Conservation (phyloP, 108 stramenopile species). For the Cylindrotheca fusiformis region DNA sequence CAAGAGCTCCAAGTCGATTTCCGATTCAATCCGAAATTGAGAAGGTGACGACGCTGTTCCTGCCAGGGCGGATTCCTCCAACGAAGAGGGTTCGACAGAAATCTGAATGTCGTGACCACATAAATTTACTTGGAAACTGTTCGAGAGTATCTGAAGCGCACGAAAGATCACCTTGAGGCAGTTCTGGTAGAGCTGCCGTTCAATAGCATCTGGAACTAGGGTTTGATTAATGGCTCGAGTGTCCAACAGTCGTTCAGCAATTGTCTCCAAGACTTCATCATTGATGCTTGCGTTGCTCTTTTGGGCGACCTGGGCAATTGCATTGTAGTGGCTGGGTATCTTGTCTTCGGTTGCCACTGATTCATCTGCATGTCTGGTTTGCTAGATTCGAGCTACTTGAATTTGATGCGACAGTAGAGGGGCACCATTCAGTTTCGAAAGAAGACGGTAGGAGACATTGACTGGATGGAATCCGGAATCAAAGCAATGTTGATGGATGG, state of each 20-base stretch:
- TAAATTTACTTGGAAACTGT: conserved; percentile 5
- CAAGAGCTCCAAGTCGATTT: neutral
- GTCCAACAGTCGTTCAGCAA: conserved; percentile 26
- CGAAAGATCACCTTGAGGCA: conserved; percentile 38
- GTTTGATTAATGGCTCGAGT: conserved; percentile 28
- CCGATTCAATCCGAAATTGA: neutral
- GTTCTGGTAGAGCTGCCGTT: too few species aligned
- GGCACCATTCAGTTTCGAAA: conserved; percentile 18
- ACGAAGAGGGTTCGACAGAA: neutral
- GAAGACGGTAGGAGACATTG: conserved; percentile 17
- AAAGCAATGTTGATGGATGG: conserved; percentile 20
- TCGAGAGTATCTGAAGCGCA: too few species aligned
- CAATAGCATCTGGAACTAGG: too few species aligned
- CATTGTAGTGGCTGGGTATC: too few species aligned
- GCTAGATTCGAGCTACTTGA: too few species aligned
- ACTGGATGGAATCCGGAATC: conserved; percentile 31
- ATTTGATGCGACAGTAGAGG: conserved; percentile 27
- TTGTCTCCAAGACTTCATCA: conserved; percentile 21
- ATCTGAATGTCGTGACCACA: conserved; percentile 22
- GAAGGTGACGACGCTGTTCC: neutral
- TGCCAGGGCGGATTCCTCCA: neutral
- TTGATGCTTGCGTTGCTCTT: conserved; percentile 27
- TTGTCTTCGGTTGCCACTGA: neutral
- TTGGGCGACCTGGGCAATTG: too few species aligned
- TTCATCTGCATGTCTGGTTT: too few species aligned